Base-by-base conservation (phyloP, 1,284 basidiomycete species). In the Boletus hoseneyae region DNA sequence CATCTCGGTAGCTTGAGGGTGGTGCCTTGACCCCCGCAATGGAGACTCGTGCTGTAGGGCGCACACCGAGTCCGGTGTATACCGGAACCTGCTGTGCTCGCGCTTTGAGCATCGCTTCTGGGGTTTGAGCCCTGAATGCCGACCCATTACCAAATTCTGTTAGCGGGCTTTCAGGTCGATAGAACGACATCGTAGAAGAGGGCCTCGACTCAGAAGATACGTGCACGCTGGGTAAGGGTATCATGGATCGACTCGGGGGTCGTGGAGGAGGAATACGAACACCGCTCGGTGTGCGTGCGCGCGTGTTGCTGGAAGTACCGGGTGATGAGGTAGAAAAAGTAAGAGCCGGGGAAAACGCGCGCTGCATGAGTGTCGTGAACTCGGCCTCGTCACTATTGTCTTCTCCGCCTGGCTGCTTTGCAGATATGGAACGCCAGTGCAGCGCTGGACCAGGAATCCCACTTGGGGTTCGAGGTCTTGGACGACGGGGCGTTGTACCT, bases 231-330 rank as follows among this genome's bases (percentile, higher is more conserved):
- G 88, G 87, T 18, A 89, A 75, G 16, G 89, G 88, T 52, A 91
- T 90, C 79, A 81, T 85, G 5, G 88, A 90, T 50, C 85, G 78
- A 63, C 87, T 90, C 1, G 87, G 87, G 30, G 88, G 85, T 33
- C 89, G 77, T n/a, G 83, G 78, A 40, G 79, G 78, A 57, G 80
- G 81, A 9, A 67, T 54, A 36, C 65, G 70, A 39, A 62, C 53
- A 30, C 72, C 63, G 16, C 70, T 65, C 0, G 74, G 73, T 12
- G 77, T 76, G 42, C 69, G 65, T 8, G 70, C 64, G 38, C 72
- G 67, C 7, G 55, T 59, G 44, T 59, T 38, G 21, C 37, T 48
- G 37, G 57, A 51, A 40, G 70, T 66, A 51, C 67, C 61, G 36
- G 70, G 71, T 23, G 77, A 74, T 7, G 63, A 68, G 6, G 67